Evolutionary conservation across 1,139 yeast genomes (phyloP), one percentile per base, ranked within the genome.

Genomic region (Yamadazyma triangularis): DNA sequence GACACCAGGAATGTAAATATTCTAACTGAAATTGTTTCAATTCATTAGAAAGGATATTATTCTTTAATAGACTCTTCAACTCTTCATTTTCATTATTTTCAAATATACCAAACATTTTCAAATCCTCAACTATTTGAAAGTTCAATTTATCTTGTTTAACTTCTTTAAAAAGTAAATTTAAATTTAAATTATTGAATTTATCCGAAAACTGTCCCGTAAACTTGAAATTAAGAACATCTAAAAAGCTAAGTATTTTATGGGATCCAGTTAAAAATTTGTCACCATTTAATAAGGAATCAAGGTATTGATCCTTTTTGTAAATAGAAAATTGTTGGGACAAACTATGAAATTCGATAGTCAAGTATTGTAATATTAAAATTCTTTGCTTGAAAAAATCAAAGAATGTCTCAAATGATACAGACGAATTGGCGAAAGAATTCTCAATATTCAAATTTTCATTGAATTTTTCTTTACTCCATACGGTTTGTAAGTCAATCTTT

Each of bases 1-100:
- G 83, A 21, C 82, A 79, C 97, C 97, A 89, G 0, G 94, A 75
- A 45, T 79, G 84, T 18, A 89, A 58, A 35, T 81, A 77, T 7
- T 70, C 61, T 28, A 81, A 60, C 41, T 84, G 93, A 4, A 68
- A 61, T 1, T 64, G 53, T 34, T 71, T 68, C 43, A 77, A 69
- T 25, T 65, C 64, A 22, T 64, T 61, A 23, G 61, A 61, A 9
- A 74, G 58, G 12, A 76, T 46, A 26, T 63, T 62, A 39, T 69
- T 71, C 1, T 64, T 58, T 21, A 74, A 44, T 35, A 68, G 64
- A 10, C 58, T 60, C 23, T 60, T 27, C 10, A 39, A 32, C 13
- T 31, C 25, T 13, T 14, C 16, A 22, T 23, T 14, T 19, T 27
- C 39, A 12, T 20, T 23, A 9, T 28, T 29, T 23, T 27, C 32